Conservation (phyloP, 176 grass and related monocot genomes). For the Secale cereale region DNA sequence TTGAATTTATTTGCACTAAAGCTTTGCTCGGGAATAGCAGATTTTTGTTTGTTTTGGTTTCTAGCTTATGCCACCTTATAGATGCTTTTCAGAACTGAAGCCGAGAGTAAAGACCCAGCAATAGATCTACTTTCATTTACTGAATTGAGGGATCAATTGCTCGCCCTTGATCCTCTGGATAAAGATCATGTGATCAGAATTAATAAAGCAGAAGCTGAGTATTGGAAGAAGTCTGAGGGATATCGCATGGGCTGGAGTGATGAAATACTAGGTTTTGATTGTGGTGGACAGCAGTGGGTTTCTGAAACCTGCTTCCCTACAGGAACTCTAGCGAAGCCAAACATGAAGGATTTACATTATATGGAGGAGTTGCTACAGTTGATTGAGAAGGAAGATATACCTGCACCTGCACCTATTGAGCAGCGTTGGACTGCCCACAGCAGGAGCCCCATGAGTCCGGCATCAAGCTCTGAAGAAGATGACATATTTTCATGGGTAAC, state of each 20-base stretch:
- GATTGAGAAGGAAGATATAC: slow-evolving; percentile 75
- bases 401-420: slow-evolving; percentile 86
- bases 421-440: slow-evolving; percentile 82
- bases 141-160: slow-evolving; percentile 79
- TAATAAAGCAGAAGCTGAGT: slow-evolving; percentile 91
- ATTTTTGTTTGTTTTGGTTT: slow-evolving; percentile 20
- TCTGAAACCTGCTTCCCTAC: slow-evolving; percentile 83
- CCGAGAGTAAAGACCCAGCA: slow-evolving; percentile 53
- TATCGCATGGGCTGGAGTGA: slow-evolving; percentile 95
- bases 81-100: slow-evolving; percentile 77
- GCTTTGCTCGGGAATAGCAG: slow-evolving; percentile 9
- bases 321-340: slow-evolving; percentile 72
- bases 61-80: slow-evolving; percentile 38
- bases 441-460: slow-evolving; percentile 74
- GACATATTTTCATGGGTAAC: slow-evolving; percentile 94
- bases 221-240: slow-evolving; percentile 95
- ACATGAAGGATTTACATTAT: slow-evolving; percentile 84
- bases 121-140: slow-evolving; percentile 79
- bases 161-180: slow-evolving; percentile 82
- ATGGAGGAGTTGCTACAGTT: slow-evolving; percentile 69
- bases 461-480: slow-evolving; percentile 71
- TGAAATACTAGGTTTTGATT: slow-evolving; percentile 96
- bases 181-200: slow-evolving; percentile 82
- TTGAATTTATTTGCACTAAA: neutral
- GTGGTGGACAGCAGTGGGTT: slow-evolving; percentile 97